Evolutionary conservation across 352 stramenopile genomes (phyloP).

Genomic region (Globisporangium yorkense): DNA sequence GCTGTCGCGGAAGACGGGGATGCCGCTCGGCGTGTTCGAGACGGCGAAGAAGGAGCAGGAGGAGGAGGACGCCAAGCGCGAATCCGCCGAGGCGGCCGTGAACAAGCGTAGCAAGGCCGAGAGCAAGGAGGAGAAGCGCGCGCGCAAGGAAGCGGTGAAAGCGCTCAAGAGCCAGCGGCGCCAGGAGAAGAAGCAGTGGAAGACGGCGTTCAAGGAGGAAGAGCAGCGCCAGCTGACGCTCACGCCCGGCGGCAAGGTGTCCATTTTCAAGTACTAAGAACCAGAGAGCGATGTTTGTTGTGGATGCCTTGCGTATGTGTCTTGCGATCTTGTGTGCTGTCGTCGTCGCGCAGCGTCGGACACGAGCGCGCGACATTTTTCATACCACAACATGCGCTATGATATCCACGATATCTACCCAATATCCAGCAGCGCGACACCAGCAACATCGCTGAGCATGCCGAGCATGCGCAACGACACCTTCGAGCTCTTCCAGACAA

Average conservation of each 20-base stretch:
- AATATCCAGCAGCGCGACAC: too few relatives aligned
- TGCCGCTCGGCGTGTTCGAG: conserved; percentile 91
- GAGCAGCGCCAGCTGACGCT: conserved; percentile 70
- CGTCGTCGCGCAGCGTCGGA: neutral
- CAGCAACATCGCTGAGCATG: too few relatives aligned
- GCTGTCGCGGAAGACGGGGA: conserved; percentile 93
- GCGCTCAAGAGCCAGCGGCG: conserved; percentile 86
- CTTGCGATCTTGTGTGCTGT: too few relatives aligned
- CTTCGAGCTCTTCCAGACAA: too few relatives aligned
- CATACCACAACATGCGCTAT: too few relatives aligned
- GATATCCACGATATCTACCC: too few relatives aligned
- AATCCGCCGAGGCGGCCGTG: conserved; percentile 2
- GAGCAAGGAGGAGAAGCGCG: conserved; percentile 90
- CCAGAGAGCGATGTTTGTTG: too few relatives aligned
- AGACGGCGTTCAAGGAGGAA: conserved; percentile 91
- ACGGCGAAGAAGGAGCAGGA: conserved; percentile 11
- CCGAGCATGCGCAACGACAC: too few relatives aligned
- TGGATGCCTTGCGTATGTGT: too few relatives aligned
- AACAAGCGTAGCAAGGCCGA: conserved; percentile 64
- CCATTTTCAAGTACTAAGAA: conserved; percentile 68
- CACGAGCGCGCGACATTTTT: neutral
- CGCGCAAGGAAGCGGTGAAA: conserved; percentile 90
- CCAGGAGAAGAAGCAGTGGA: conserved; percentile 94
- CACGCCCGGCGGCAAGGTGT: conserved; percentile 55
- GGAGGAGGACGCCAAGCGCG: conserved; percentile 16